Evolutionary conservation across 2,329 filamentous ascomycete genomes (phyloP).

Genomic region (Aspergillus niger): DNA sequence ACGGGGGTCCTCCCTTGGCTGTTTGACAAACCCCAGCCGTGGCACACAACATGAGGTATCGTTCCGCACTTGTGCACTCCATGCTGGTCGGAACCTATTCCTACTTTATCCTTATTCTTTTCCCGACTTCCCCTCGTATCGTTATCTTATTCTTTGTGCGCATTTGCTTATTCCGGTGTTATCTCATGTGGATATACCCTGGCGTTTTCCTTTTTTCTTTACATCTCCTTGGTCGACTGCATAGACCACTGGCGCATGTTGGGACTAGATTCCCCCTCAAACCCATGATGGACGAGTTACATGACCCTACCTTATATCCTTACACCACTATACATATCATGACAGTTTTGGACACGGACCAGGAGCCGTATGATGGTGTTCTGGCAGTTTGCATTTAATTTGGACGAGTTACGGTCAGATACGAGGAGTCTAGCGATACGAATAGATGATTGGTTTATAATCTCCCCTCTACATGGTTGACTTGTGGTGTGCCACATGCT

Average conservation of each 20-base stretch:
- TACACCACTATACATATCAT: background rate
- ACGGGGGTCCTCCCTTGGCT: background rate
- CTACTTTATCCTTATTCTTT: background rate
- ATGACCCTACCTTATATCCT: background rate
- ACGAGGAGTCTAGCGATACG: background rate
- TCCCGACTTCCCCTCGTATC: background rate
- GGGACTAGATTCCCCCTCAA: background rate
- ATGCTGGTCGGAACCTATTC: background rate
- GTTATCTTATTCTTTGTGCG: background rate
- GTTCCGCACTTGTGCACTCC: background rate
- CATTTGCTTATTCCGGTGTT: background rate
- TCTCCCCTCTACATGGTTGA: background rate
- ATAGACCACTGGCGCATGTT: background rate
- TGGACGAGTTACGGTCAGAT: background rate
- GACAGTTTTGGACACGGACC: background rate
- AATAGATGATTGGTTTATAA: background rate
- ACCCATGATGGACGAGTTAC: constrained; percentile 6
- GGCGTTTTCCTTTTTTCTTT: background rate
- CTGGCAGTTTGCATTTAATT: background rate
- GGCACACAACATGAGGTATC: background rate
- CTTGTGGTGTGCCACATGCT: background rate
- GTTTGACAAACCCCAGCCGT: background rate
- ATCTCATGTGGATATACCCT: constrained; percentile 6
- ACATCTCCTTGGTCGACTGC: background rate
- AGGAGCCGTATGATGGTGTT: background rate